phyloP scores from a whole-genome alignment of 1,139 yeast genomes.

The Debaryomycetaceae sp. region DNA sequence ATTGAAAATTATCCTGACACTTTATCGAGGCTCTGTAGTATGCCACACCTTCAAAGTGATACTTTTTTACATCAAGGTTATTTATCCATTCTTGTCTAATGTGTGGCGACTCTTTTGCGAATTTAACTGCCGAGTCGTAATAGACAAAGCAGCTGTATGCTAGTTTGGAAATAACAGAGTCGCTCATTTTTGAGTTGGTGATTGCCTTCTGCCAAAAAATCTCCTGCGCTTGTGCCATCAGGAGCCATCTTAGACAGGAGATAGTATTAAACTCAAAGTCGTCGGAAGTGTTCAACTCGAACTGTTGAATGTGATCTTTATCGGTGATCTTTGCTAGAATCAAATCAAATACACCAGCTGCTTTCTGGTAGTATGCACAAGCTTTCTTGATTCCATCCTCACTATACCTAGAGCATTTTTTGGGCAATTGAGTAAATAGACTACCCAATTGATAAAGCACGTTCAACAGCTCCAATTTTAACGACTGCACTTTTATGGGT shows the following conservation, averaged over 20 bases:
- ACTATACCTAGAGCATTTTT: conserved; percentile 36
- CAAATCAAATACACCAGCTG: conserved; percentile 65
- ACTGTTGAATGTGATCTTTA: conserved; percentile 2
- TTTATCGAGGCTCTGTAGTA: conserved; percentile 56
- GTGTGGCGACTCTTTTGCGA: conserved; percentile 47
- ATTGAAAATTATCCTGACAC: conserved; percentile 46
- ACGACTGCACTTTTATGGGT: conserved; percentile 41
- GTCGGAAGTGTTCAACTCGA: conserved; percentile 7
- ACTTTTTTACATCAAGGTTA: conserved; percentile 53
- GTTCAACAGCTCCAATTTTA: conserved; percentile 58
- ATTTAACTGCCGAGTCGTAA: conserved; percentile 46
- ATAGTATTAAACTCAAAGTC: conserved; percentile 29
- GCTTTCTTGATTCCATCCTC: conserved; percentile 60
- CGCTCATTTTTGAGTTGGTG: conserved; percentile 47
- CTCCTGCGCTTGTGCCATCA: conserved; percentile 88
- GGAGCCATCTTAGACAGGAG: conserved; percentile 33
- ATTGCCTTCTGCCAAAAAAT: conserved; percentile 76
- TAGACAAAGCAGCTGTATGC: conserved; percentile 59
- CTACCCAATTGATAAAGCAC: conserved; percentile 69
- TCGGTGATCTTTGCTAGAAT: conserved; percentile 19
- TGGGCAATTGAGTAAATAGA: conserved; percentile 54
- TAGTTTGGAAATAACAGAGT: conserved; percentile 60
- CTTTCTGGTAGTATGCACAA: conserved; percentile 60
- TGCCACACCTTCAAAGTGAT: conserved; percentile 70
- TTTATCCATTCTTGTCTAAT: conserved; percentile 63